These are phyloP conservation scores for Pestalotiopsis sp. DNA, from an alignment of 2,329 filamentous ascomycete genomes.

Conservation along the genomic window DNA sequence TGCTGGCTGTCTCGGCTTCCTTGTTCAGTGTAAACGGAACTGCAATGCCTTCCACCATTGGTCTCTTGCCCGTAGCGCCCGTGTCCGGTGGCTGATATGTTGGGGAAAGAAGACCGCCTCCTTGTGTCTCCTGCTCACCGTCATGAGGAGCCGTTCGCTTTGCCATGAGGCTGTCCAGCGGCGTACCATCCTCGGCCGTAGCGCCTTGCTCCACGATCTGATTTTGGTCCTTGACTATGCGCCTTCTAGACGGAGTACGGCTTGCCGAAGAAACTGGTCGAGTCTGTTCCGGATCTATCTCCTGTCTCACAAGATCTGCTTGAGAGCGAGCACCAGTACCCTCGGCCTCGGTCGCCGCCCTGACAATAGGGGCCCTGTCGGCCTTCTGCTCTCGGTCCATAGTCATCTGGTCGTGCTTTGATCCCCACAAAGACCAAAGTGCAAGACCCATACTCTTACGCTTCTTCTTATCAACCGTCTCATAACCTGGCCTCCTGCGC, in stretches of 20 bases:
- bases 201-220: constrained; percentile 39
- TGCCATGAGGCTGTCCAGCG: constrained; percentile 43
- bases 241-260: constrained; percentile 43
- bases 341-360: constrained; percentile 41
- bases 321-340: constrained; percentile 44
- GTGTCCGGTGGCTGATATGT: constrained; percentile 44
- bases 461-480: constrained; percentile 53
- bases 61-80: constrained; percentile 60
- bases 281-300: constrained; percentile 24
- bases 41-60: constrained; percentile 68
- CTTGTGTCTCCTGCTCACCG: constrained; percentile 26
- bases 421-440: constrained; percentile 86
- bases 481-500: constrained; percentile 53
- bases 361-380: constrained; percentile 36
- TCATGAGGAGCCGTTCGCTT: constrained; percentile 38
- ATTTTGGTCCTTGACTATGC: constrained; percentile 51
- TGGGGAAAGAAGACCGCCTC: constrained; percentile 43
- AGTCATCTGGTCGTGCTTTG: constrained; percentile 80
- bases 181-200: constrained; percentile 37
- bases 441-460: constrained; percentile 68
- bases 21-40: constrained; percentile 70
- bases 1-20: constrained; percentile 67
- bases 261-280: constrained; percentile 18
- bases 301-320: constrained; percentile 40
- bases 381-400: constrained; percentile 59